Percentiles rank a stretch among this genome's conserved stretches.
Evolutionary conservation across 768 basidiomycete species (phyloP).

Genomic region (Daedaleopsis sinensis): DNA sequence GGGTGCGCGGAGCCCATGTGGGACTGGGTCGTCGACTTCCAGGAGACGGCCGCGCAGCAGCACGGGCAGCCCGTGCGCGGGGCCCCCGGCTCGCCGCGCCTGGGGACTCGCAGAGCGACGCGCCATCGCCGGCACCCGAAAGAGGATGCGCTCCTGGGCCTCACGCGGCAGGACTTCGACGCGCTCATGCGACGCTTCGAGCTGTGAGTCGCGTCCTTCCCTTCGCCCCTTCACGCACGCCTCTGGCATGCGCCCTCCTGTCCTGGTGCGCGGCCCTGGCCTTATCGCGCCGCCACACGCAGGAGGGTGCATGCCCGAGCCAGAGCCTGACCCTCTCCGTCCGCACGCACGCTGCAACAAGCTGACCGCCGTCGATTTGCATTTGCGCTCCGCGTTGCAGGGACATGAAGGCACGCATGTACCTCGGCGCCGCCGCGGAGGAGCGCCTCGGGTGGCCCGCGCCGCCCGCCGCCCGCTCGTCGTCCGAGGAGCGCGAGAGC

Average conservation of each 20-base stretch:
- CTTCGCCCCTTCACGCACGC: not conserved
- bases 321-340: not conserved
- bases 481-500: slow-evolving; percentile 52
- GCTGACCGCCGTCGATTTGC: not conserved
- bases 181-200: slow-evolving; percentile 57
- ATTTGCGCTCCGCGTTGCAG: slow-evolving; percentile 34
- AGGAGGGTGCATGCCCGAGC: not conserved
- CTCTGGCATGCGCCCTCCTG: slow-evolving; percentile 1
- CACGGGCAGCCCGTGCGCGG: not conserved
- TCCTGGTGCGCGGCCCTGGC: not conserved
- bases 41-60: slow-evolving; percentile 18
- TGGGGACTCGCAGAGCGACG: not conserved
- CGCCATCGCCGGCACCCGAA: slow-evolving; percentile 16
- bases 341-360: not conserved
- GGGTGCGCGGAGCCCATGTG: slow-evolving; percentile 79
- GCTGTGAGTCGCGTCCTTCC: slow-evolving; percentile 47
- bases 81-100: too few species aligned
- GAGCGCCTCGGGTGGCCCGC: slow-evolving; percentile 54
- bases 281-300: slow-evolving; percentile 1
- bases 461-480: slow-evolving; percentile 40
- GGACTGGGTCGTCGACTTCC: slow-evolving; percentile 67
- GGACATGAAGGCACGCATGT: slow-evolving; percentile 67
- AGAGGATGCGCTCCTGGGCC: slow-evolving; percentile 41
- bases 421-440: slow-evolving; percentile 45
- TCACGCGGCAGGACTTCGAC: slow-evolving; percentile 68